phyloP scores from a whole-genome alignment of 768 basidiomycete species.

The Xanthoconium purpureum region DNA sequence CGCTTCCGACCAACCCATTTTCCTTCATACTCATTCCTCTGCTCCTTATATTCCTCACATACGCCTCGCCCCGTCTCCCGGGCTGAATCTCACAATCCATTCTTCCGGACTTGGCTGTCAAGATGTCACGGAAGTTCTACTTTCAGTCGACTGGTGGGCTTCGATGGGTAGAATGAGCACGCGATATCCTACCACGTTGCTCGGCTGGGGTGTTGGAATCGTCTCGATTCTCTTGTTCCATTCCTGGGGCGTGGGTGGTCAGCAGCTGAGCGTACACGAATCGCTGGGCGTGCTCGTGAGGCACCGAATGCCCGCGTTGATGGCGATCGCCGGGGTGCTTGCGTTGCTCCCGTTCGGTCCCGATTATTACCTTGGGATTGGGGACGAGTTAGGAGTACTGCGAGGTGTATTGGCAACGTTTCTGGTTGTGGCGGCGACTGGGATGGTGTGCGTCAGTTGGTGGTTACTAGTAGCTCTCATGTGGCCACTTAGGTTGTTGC shows the following conservation, averaged over 20 bases:
- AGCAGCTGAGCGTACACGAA: slow-evolving; percentile 44
- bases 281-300: slow-evolving; percentile 47
- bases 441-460: slow-evolving; percentile 63
- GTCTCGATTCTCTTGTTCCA: slow-evolving; percentile 55
- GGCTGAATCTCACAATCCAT: slow-evolving; percentile 58
- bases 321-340: slow-evolving; percentile 41
- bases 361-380: slow-evolving; percentile 57
- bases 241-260: slow-evolving; percentile 40
- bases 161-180: slow-evolving; percentile 69
- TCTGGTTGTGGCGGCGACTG: slow-evolving; percentile 56
- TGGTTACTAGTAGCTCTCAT: slow-evolving; percentile 47
- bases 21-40: slow-evolving; percentile 64
- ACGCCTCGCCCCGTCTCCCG: slow-evolving; percentile 21
- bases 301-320: slow-evolving; percentile 39
- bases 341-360: slow-evolving; percentile 58
- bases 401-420: slow-evolving; percentile 50
- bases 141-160: slow-evolving; percentile 69
- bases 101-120: slow-evolving; percentile 52
- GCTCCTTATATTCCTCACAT: slow-evolving; percentile 57
- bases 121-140: slow-evolving; percentile 34
- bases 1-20: slow-evolving; percentile 19
- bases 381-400: slow-evolving; percentile 42
- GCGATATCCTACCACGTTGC: slow-evolving; percentile 70
- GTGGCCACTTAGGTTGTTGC: slow-evolving; percentile 37
- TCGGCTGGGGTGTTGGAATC: slow-evolving; percentile 75